Evolutionary conservation across 768 basidiomycete genomes (phyloP).

Genomic region (Rhizopogon vinicolor): DNA sequence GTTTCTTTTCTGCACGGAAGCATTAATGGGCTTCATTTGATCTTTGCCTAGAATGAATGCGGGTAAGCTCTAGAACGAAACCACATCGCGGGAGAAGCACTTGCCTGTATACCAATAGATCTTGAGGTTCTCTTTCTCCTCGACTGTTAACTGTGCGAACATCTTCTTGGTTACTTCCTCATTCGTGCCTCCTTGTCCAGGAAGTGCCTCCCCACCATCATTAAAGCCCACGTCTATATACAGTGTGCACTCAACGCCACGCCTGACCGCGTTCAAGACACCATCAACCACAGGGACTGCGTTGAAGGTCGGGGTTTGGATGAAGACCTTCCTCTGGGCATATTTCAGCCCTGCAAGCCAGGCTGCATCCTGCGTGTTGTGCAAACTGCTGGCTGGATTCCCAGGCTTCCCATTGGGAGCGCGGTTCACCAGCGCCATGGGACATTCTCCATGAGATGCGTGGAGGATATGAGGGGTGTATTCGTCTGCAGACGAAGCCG

Average conservation of each 20-base stretch:
- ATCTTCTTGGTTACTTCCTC: slow-evolving; percentile 60
- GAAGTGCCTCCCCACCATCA: slow-evolving; percentile 58
- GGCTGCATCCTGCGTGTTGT: slow-evolving; percentile 61
- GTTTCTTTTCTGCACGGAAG: slow-evolving; percentile 62
- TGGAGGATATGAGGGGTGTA: slow-evolving; percentile 63
- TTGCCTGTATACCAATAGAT: slow-evolving; percentile 52
- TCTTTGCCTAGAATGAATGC: slow-evolving; percentile 42
- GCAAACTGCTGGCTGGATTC: slow-evolving; percentile 33
- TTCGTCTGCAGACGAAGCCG: slow-evolving; percentile 34
- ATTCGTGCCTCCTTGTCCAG: slow-evolving; percentile 70
- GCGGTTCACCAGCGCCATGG: slow-evolving; percentile 64
- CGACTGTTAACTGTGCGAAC: slow-evolving; percentile 44
- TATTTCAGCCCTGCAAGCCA: slow-evolving; percentile 63
- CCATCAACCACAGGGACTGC: slow-evolving; percentile 57
- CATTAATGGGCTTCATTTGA: slow-evolving; percentile 60
- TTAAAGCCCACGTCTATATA: slow-evolving; percentile 56
- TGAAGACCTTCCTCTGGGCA: slow-evolving; percentile 59
- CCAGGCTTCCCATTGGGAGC: slow-evolving; percentile 53
- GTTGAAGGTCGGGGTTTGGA: slow-evolving; percentile 73
- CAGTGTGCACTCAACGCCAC: slow-evolving; percentile 56
- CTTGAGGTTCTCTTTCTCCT: slow-evolving; percentile 40
- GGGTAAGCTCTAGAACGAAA: neutral
- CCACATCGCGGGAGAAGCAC: slow-evolving; percentile 2
- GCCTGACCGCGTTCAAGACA: slow-evolving; percentile 53
- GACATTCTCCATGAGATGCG: slow-evolving; percentile 49